Base-by-base conservation (phyloP, 1,284 basidiomycete species). In the Rhodotorula sp. region DNA sequence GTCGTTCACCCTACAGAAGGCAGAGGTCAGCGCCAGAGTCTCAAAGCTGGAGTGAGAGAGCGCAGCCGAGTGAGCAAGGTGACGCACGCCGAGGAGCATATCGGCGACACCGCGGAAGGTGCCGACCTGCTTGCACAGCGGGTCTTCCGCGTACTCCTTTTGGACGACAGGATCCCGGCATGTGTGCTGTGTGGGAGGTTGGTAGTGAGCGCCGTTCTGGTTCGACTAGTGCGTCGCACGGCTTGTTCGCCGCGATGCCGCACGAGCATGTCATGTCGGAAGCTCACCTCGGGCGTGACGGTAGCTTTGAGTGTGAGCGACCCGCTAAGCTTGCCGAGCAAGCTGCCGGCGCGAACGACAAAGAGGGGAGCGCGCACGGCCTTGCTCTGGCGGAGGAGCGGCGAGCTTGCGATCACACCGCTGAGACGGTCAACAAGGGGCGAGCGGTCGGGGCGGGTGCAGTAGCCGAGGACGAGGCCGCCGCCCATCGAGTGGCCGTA, bases 401-500 rank as follows among this genome's bases (percentile, higher is more conserved):
- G 82, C 13, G 78, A 74, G 13, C 77, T 77, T 4, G 77, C 68
- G 44, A 82, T 74, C 45, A 80, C 78, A 25, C 82, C 82, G 10
- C 80, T 71, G 68, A 81, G 74, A 13, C 77, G 72, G 57, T 77
- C 75, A 23, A 80, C 76, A 50, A 77, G 75, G n/a, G 73, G 70
- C 14, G 66, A 65, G 0, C 78, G 75, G 7, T 73, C 75, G 4
- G 55, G 9, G 42, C 81, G 78, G 12, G 81, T 81, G 27, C 79
- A 74, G 74, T 79, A 81, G 25, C 77, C 81, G 34, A 79, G 73
- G 7, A 76, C 72, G 54, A 82, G 73, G 4, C 79, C 81, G 13
- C 81, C 81, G 5, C 81, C 80, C 82, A 83, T 84, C 65, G 80
- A 81, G 70, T 84, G 83, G 10, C 83, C 83, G 58, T 80, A 75